Evolutionary conservation across 305 asterid genomes (phyloP), one percentile per base, ranked within the genome.

Genomic region (Solanum hybrid): DNA sequence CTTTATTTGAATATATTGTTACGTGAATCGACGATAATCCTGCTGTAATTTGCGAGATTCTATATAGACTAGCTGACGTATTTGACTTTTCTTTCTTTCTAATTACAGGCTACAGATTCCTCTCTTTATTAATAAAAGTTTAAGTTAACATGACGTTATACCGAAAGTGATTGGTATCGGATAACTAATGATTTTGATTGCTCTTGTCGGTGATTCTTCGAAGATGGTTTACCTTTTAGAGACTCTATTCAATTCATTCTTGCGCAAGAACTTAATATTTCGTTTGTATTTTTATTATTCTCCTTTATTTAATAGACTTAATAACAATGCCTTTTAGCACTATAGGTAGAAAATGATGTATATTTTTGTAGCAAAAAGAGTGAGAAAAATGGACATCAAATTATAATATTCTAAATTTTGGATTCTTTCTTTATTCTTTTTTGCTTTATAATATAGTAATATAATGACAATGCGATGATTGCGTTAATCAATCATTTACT

Each of bases 141-240:
- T 0, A 10, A 6, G 3, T 6, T 27, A 5, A 1, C 19, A 6
- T 6, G 10, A 27, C 36, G 3, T 13, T 13, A 27, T 72, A 13
- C 0, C 1, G 0, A 2, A 27, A 72, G 5, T 27, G 4, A 2
- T 27, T 27, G 5, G 0, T 27, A 72, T 0, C 2, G 4, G 0
- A 71, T 27, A 72, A 6, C 10, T 72, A 72, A 72, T 13, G 78
- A 72, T 72, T 72, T 27, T 13, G 4, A 27, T 27, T 27, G 22
- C 10, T 72, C 9, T 72, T 29, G 1, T 13, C 6, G 4, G 36
- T 27, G 36, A 29, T 72, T 27, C 36, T 13, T 6, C 2, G 1
- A 72, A 27, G 35, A 72, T 27, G 36, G 5, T 31, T 13, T 26
- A 27, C n/a, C 8, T 72, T 72, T 14, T 13, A 3, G 22, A 27